Conservation (phyloP, 2,329 filamentous ascomycete genomes). For the Apiospora arundinis region DNA sequence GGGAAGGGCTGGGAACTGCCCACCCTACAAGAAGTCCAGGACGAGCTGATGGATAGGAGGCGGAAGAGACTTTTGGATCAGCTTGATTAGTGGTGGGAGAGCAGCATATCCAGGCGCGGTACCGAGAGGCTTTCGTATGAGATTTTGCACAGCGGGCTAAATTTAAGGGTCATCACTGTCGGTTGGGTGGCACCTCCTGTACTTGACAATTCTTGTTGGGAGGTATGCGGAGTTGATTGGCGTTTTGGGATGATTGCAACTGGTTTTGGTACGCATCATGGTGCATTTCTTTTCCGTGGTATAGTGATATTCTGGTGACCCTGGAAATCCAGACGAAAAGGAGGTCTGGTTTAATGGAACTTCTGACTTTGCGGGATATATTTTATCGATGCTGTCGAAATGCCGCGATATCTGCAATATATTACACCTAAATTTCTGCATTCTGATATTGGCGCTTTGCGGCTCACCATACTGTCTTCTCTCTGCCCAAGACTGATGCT, state of each 20-base stretch:
- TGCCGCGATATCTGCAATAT: neutral
- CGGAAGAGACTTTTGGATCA: conserved; percentile 85
- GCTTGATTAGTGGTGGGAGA: conserved; percentile 48
- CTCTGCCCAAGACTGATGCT: too few relatives aligned
- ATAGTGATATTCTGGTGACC: neutral
- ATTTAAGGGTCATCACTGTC: conserved; percentile 14
- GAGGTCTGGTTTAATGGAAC: neutral
- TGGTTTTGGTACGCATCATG: neutral
- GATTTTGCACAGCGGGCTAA: neutral
- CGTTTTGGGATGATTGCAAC: conserved; percentile 3
- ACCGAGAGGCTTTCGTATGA: neutral
- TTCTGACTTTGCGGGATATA: neutral
- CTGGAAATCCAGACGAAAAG: neutral
- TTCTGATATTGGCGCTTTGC: neutral
- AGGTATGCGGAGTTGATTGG: neutral
- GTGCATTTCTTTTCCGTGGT: neutral
- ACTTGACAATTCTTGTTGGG: neutral
- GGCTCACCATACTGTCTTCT: neutral
- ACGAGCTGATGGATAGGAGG: conserved; percentile 87
- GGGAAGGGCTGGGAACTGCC: conserved; percentile 84
- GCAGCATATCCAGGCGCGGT: neutral
- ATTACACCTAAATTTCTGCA: neutral
- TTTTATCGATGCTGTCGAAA: neutral
- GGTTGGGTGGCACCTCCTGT: conserved; percentile 12
- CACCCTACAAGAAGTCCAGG: conserved; percentile 89